These are phyloP conservation scores for Pyrenochaeta sp. DNA, from an alignment of 2,329 filamentous ascomycete species.

Conservation along the genomic window DNA sequence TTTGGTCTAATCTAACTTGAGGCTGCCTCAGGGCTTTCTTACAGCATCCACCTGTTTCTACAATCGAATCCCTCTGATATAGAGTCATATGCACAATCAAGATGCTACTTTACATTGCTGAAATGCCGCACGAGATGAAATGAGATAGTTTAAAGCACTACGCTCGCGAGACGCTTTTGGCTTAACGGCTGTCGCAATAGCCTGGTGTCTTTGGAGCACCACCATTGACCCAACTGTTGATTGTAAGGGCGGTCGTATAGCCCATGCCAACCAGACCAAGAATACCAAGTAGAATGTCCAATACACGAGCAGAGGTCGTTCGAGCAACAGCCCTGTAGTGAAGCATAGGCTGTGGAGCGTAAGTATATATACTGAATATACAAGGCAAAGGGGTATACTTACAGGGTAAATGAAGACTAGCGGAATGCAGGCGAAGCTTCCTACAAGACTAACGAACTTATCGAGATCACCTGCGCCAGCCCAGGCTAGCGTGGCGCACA, in stretches of 20 bases:
- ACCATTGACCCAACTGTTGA: constrained; percentile 82
- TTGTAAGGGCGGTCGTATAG: constrained; percentile 88
- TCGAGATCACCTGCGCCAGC: constrained; percentile 90
- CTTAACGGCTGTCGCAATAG: constrained; percentile 65
- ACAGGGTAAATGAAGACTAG: constrained; percentile 98
- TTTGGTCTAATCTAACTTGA: background rate
- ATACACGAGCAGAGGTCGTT: constrained; percentile 70
- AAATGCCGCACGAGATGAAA: constrained; percentile 13
- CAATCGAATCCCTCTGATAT: background rate
- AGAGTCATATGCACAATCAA: background rate
- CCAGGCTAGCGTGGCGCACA: constrained; percentile 90
- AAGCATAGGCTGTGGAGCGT: constrained; percentile 75
- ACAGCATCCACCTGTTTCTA: background rate
- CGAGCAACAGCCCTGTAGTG: constrained; percentile 84
- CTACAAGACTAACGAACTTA: constrained; percentile 96
- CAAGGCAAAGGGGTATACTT: constrained; percentile 55
- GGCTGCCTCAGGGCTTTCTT: background rate
- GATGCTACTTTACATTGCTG: constrained; percentile 13
- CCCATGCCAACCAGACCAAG: constrained; percentile 88
- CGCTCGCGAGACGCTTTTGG: background rate
- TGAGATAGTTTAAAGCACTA: background rate
- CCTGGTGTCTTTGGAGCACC: constrained; percentile 62
- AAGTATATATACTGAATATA: constrained; percentile 28
- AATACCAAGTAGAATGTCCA: constrained; percentile 79
- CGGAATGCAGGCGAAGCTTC: constrained; percentile 97